Percentiles rank a stretch among this genome's conserved stretches.
These are phyloP conservation scores for Hypsizygus ulmarius DNA, from an alignment of 1,284 basidiomycete species.

Conservation along the genomic window DNA sequence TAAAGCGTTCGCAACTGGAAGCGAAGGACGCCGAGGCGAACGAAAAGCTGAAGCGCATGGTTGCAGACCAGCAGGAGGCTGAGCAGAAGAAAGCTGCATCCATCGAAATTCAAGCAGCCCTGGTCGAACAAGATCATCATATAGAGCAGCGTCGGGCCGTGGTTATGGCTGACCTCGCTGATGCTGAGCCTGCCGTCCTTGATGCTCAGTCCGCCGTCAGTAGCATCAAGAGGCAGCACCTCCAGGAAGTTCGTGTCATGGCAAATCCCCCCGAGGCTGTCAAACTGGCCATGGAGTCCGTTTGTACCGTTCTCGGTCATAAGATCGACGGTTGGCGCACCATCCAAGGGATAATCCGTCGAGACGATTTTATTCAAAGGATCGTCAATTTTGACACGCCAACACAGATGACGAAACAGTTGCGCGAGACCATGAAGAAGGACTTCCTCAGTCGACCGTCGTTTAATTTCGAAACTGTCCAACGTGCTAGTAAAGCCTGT, in stretches of 20 bases:
- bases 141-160: conserved; percentile 87
- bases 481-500: conserved; percentile 95
- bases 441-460: conserved; percentile 91
- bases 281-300: conserved; percentile 98
- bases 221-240: conserved; percentile 95
- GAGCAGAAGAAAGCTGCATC: conserved; percentile 98
- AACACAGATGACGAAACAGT: conserved; percentile 82
- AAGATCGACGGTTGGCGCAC: conserved; percentile 97
- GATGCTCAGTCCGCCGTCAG: conserved; percentile 95
- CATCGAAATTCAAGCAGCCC: conserved; percentile 91
- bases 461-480: conserved; percentile 95
- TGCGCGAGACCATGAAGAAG: conserved; percentile 91
- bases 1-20: conserved; percentile 90
- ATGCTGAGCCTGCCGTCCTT: conserved; percentile 95
- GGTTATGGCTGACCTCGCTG: conserved; percentile 94
- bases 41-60: conserved; percentile 97
- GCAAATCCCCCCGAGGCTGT: conserved; percentile 98
- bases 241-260: conserved; percentile 98
- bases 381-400: conserved; percentile 98
- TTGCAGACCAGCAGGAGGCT: conserved; percentile 96
- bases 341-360: conserved; percentile 94
- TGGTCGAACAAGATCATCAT: conserved; percentile 87
- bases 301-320: conserved; percentile 96
- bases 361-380: conserved; percentile 95
- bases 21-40: conserved; percentile 95